Percentiles rank a stretch among this genome's conserved stretches.
phyloP scores from a whole-genome alignment of 192 early-diverging fungal genomes.

The Rhizophagus prolifer region DNA sequence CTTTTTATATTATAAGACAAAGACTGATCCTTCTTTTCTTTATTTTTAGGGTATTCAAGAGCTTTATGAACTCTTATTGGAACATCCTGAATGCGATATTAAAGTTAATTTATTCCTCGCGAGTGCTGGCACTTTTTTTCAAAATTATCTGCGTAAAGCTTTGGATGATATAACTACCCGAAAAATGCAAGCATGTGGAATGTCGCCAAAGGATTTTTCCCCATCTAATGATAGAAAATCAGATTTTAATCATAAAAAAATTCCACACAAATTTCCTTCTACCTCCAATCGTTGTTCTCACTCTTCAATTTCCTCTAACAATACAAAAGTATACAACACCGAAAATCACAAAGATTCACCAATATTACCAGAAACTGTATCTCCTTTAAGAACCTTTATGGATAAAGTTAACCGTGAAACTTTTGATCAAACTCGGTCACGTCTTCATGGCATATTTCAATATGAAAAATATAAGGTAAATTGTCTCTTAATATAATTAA shows the following conservation, averaged over 20 bases:
- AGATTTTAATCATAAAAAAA: not conserved
- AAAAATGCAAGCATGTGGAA: slow-evolving; percentile 23
- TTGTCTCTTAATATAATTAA: not conserved
- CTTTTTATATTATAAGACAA: too few species aligned
- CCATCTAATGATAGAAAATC: not conserved
- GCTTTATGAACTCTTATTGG: slow-evolving; percentile 71
- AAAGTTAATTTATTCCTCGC: slow-evolving; percentile 62
- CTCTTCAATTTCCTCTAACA: not conserved
- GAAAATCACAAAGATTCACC: not conserved
- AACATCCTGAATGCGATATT: slow-evolving; percentile 61
- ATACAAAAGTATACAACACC: not conserved
- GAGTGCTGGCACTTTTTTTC: slow-evolving; percentile 70
- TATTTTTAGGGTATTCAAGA: slow-evolving; percentile 62
- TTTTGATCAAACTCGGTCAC: slow-evolving; percentile 28
- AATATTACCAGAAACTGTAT: too few species aligned
- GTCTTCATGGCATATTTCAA: slow-evolving; percentile 26
- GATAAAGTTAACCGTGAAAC: slow-evolving; percentile 20
- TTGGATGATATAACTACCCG: slow-evolving; percentile 36
- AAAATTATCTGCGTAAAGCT: slow-evolving; percentile 72
- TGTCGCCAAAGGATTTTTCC: not conserved
- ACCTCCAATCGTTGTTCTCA: not conserved
- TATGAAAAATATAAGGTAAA: slow-evolving; percentile 29
- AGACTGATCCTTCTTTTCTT: not conserved
- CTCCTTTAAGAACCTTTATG: slow-evolving; percentile 1
- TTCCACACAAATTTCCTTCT: not conserved